Base-by-base conservation (phyloP, 441 rosid genomes). In the Populus tomentosa region DNA sequence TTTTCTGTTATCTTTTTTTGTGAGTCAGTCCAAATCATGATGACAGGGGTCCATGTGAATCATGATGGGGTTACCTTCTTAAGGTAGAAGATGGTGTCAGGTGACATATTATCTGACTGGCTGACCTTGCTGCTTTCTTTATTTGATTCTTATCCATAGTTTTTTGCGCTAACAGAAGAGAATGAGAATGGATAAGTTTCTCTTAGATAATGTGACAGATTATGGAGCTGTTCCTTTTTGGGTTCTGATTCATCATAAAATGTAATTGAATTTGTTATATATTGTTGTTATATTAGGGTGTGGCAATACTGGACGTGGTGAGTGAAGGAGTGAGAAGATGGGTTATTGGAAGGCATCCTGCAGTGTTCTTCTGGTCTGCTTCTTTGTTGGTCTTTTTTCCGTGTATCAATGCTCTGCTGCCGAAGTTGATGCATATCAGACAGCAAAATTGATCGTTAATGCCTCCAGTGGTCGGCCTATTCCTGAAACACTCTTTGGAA, bases 401-500 rank as follows among this genome's bases (percentile, higher is more conserved):
- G 67, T 80, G 36, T 71, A 33, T 78, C 90, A 82, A 79, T 89
- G 84, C 78, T 87, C 80, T 80, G 93, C 86, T 73, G 68, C 38
- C 40, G 84, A 79, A 64, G 82, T 77, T 10, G 87, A 84, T 4
- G 88, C 86, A 23, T 84, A 88, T 82, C 87, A 82, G 79, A 77
- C 87, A 0, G 86, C 84, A 8, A 74, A 69, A 68, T 85, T 92
- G 81, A 32, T 74, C 26, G 83, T 94, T 9, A 73, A 91, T 81
- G 92, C 92, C 71, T 91, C 97, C 35, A 72, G 66, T 5, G 74
- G 84, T 56, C 86, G 79, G 33, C 74, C 67, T 18, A 90, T 94
- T 53, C 97, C 98, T 21, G 83, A 86, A n/a, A 92, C 95, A 1
- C 90, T 94, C 24, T 94, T 92, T 68, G 97, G 98, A 20, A 81